These are phyloP conservation scores for Gillenia trifoliata DNA, from an alignment of 306 rosid species.

Conservation along the genomic window DNA sequence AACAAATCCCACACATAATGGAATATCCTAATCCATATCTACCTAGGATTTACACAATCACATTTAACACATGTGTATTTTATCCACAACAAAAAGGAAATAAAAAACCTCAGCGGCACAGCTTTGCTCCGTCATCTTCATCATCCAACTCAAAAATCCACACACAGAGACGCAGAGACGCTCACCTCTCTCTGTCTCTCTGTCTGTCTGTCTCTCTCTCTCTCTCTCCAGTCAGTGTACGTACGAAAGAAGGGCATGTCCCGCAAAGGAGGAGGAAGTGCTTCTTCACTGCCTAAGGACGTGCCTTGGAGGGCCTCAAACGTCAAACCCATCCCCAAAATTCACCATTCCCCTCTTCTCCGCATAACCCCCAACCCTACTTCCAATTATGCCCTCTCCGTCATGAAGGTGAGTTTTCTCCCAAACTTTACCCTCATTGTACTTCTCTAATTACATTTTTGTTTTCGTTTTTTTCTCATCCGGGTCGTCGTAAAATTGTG, in stretches of 20 bases:
- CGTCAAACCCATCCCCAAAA: slow-evolving; percentile 64
- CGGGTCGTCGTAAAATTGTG: neutral
- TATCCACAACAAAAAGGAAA: too few species aligned
- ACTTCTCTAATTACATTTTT: neutral
- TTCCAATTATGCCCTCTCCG: slow-evolving; percentile 56
- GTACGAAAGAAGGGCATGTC: slow-evolving; percentile 38
- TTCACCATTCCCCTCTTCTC: slow-evolving; percentile 69
- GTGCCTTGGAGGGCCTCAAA: slow-evolving; percentile 81
- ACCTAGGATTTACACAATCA: too few species aligned
- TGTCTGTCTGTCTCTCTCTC: neutral
- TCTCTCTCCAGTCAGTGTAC: neutral
- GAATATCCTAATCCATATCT: too few species aligned
- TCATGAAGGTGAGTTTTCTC: slow-evolving; percentile 58
- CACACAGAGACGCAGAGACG: neutral
- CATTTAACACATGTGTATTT: too few species aligned
- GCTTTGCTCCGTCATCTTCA: neutral
- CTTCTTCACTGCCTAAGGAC: slow-evolving; percentile 53
- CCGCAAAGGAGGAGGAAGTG: slow-evolving; percentile 43
- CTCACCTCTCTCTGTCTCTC: neutral
- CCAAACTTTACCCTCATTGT: neutral
- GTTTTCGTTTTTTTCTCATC: neutral
- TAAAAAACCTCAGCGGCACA: neutral
- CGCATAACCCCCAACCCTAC: slow-evolving; percentile 59
- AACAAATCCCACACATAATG: too few species aligned
- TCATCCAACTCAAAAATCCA: neutral